Conservation (phyloP, 768 basidiomycete genomes). For the Psilocybe cubensis region DNA sequence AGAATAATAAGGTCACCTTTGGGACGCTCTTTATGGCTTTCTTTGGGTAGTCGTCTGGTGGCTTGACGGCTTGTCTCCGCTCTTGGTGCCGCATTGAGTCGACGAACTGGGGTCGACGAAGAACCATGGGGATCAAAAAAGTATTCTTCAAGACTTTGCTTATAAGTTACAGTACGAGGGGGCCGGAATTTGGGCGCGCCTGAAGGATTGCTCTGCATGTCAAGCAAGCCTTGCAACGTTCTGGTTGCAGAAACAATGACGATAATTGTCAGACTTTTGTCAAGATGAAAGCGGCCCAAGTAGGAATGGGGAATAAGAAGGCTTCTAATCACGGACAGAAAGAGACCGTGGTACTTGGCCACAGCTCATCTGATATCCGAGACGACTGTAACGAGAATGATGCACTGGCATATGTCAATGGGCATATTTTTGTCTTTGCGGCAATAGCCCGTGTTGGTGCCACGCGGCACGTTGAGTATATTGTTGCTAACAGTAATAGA, state of each 20-base stretch:
- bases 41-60: not conserved
- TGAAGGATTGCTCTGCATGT: not conserved
- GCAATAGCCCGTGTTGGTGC: not conserved
- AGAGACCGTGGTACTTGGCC: conserved; percentile 15
- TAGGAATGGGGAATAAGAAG: conserved; percentile 12
- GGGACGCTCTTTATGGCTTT: not conserved
- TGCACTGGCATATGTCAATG: conserved; percentile 16
- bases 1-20: not conserved
- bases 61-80: not conserved
- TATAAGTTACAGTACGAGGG: not conserved
- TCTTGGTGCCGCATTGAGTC: not conserved
- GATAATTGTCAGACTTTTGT: conserved; percentile 1
- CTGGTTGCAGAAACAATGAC: not conserved
- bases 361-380: conserved; percentile 13
- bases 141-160: not conserved
- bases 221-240: not conserved
- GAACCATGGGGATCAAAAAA: not conserved
- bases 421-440: conserved; percentile 13
- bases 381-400: conserved; percentile 19
- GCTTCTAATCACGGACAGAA: conserved; percentile 14
- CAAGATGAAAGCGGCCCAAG: not conserved
- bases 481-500: conserved; percentile 1
- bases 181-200: not conserved
- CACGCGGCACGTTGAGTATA: not conserved
- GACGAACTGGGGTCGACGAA: not conserved